Base-by-base conservation (phyloP, 768 basidiomycete genomes). In the Naganishia friedmannii region DNA sequence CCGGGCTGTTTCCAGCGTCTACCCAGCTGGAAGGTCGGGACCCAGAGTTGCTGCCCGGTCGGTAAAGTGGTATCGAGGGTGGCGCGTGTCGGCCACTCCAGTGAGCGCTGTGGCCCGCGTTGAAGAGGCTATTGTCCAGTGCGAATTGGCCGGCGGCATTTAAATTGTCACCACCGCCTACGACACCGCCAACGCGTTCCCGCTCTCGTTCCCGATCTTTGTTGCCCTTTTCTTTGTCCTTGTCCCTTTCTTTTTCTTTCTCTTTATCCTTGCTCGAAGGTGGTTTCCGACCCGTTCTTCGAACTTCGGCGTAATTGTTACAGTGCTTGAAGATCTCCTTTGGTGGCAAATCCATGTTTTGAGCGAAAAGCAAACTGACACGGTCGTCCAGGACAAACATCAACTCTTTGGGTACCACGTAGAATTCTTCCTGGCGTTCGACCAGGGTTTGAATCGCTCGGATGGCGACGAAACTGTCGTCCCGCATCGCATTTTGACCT, bases 261-360 rank as follows among this genome's bases (percentile, higher is more conserved):
- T 57, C 37, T 46, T 55, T 45, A 4, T 45, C 67, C 42, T 53
- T 55, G 54, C 28, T 68, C 1, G 67, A 45, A 34, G 54, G 53
- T 21, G 53, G 67, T 26, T 55, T 56, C 21, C 67, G 67, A 54
- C 55, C 55, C 48, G 56, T 57, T 45, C 65, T 42, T 65, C 79
- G 69, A 12, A 78, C 79, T 42, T 77, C 76, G 69, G 92, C 87
- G 81, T 92, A 95, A n/a, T 88, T 89, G 71, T 93, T 92, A 73
- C 90, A 92, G 82, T 91, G 94, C 86, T 92, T 96, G 83, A 97
- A 83, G 78, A 98, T 93, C 54, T 99, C 95, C 80, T 95, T 95
- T 74, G 89, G 88, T 0, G 93, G 92, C 31, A 97, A 85, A 48
- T 98, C 95, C 82, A 93, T 82, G 63, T 87, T 88, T 80, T 88